Conservation (phyloP, 2,329 filamentous ascomycete genomes). For the Trichoderma pleuroti region DNA sequence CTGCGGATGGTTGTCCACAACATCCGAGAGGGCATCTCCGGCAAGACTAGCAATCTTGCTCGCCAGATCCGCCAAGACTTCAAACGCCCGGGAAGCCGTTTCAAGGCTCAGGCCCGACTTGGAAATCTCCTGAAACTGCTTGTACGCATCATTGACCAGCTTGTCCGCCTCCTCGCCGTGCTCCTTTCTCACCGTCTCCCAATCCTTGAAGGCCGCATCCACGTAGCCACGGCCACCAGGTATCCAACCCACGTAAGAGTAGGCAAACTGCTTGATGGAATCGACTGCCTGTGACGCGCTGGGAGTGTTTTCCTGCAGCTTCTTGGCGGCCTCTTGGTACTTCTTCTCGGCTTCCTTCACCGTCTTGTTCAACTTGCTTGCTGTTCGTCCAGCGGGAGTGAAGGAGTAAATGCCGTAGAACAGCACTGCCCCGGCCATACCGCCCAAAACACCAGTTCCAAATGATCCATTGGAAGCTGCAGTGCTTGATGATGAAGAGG, state of each 20-base stretch:
- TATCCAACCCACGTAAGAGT: slow-evolving; percentile 67
- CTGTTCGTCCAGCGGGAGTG: slow-evolving; percentile 42
- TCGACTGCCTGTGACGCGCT: slow-evolving; percentile 63
- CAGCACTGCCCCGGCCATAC: slow-evolving; percentile 40
- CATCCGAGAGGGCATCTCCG: slow-evolving; percentile 58
- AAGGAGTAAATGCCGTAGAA: slow-evolving; percentile 44
- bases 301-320: slow-evolving; percentile 60
- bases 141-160: slow-evolving; percentile 64
- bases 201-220: slow-evolving; percentile 65
- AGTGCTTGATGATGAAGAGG: background rate
- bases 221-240: slow-evolving; percentile 68
- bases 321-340: slow-evolving; percentile 56
- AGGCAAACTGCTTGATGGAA: slow-evolving; percentile 62
- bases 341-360: slow-evolving; percentile 56
- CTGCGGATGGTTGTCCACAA: slow-evolving; percentile 70
- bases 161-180: slow-evolving; percentile 68
- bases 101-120: slow-evolving; percentile 60
- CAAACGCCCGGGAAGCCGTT: slow-evolving; percentile 58
- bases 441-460: slow-evolving; percentile 42
- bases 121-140: slow-evolving; percentile 59
- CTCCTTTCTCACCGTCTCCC: slow-evolving; percentile 64
- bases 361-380: slow-evolving; percentile 44
- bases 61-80: slow-evolving; percentile 60
- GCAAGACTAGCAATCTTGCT: slow-evolving; percentile 59
- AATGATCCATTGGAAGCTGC: slow-evolving; percentile 26